phyloP scores from a whole-genome alignment of 768 basidiomycete genomes.

The Austroboletus eburneus region DNA sequence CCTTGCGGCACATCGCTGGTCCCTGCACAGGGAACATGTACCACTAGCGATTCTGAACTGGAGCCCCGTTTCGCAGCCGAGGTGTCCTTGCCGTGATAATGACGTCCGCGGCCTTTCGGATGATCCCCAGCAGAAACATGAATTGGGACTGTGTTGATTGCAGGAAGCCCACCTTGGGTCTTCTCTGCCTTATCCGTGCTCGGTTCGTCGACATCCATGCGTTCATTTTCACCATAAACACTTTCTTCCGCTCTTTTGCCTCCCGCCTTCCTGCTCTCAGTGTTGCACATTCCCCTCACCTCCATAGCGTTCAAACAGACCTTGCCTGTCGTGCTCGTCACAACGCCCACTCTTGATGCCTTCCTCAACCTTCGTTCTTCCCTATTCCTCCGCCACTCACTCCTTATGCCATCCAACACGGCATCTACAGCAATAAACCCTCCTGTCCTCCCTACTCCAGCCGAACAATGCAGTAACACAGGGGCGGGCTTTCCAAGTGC shows the following conservation, averaged over 20 bases:
- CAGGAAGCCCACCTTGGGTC: constrained; percentile 1
- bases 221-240: constrained; percentile 7
- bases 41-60: constrained; percentile 23
- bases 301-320: constrained; percentile 3
- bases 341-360: not conserved
- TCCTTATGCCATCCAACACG: constrained; percentile 67
- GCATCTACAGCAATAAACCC: constrained; percentile 90
- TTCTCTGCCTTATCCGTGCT: not conserved
- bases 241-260: constrained; percentile 2
- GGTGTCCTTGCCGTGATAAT: not conserved
- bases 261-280: constrained; percentile 9
- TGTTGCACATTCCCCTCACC: constrained; percentile 2
- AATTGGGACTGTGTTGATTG: constrained; percentile 24
- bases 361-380: constrained; percentile 17
- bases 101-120: constrained; percentile 16
- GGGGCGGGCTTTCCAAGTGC: constrained; percentile 48
- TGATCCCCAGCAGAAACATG: constrained; percentile 28
- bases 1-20: constrained; percentile 13
- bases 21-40: constrained; percentile 27
- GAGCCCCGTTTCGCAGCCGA: constrained; percentile 7
- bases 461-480: constrained; percentile 84
- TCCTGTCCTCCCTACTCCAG: constrained; percentile 93
- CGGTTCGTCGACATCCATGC: constrained; percentile 28
- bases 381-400: constrained; percentile 45
- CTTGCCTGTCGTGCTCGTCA: not conserved